Conservation (phyloP, 495 filamentous ascomycete genomes). For the Penicillium daleae region DNA sequence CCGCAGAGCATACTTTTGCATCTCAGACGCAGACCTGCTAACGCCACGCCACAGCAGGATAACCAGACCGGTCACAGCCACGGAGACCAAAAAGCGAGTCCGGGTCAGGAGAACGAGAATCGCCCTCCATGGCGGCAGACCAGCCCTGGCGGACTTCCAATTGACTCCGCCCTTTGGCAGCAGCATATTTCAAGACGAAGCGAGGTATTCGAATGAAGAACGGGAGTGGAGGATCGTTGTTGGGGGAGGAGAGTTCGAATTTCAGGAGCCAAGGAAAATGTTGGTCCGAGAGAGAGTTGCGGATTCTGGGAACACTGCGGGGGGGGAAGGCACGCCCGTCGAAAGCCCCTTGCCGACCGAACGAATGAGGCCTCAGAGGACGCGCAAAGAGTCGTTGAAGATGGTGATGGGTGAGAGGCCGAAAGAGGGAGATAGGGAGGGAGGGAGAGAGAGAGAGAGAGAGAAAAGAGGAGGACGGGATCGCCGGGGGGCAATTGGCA, state of each 20-base stretch:
- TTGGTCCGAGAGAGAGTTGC: slow-evolving; percentile 25
- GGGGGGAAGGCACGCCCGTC: slow-evolving; percentile 18
- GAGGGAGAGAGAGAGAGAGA: background rate
- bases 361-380: slow-evolving; percentile 36
- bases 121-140: slow-evolving; percentile 80
- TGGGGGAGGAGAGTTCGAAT: slow-evolving; percentile 3
- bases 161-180: slow-evolving; percentile 86
- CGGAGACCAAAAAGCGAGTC: slow-evolving; percentile 76
- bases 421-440: slow-evolving; percentile 11
- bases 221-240: slow-evolving; percentile 10
- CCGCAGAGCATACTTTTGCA: slow-evolving; percentile 81
- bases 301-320: slow-evolving; percentile 16
- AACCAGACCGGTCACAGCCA: slow-evolving; percentile 72
- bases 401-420: slow-evolving; percentile 7
- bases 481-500: slow-evolving; percentile 28
- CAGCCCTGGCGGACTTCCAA: slow-evolving; percentile 87
- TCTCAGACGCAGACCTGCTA: slow-evolving; percentile 76
- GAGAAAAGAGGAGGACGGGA: slow-evolving; percentile 32
- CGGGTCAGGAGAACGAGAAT: slow-evolving; percentile 75
- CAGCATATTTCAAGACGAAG: slow-evolving; percentile 55
- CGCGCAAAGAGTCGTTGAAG: slow-evolving; percentile 16
- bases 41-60: slow-evolving; percentile 91
- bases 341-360: slow-evolving; percentile 34
- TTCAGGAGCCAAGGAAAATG: slow-evolving; percentile 27
- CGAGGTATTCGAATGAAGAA: slow-evolving; percentile 10